These are phyloP conservation scores for Neurospora hispaniola DNA, from an alignment of 495 filamentous ascomycete genomes.

Conservation along the genomic window DNA sequence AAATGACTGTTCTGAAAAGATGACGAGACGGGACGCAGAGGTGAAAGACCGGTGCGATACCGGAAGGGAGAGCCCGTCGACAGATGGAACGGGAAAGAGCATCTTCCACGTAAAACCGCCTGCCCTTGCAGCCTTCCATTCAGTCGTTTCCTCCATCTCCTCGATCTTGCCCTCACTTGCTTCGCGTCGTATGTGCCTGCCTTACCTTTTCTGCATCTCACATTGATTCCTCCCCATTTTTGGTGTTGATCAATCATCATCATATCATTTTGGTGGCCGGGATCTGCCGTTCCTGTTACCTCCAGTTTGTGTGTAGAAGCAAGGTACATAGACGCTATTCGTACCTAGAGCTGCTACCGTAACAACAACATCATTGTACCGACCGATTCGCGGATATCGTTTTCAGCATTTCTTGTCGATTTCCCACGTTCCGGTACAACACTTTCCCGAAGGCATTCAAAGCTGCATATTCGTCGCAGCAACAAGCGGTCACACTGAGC, in stretches of 20 bases:
- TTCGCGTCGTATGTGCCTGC: background rate
- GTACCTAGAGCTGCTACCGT: background rate
- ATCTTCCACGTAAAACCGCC: background rate
- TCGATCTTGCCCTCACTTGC: background rate
- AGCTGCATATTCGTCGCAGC: background rate
- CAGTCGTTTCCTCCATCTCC: background rate
- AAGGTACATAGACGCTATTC: background rate
- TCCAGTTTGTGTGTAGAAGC: background rate
- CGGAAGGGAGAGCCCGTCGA: background rate
- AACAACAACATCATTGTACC: background rate
- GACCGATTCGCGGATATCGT: background rate
- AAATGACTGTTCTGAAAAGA: background rate
- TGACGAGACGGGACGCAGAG: background rate
- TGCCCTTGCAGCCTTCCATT: background rate
- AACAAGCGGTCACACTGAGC: background rate
- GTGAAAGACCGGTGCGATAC: background rate
- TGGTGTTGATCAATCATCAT: background rate
- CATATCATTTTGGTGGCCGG: background rate
- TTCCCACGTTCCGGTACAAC: background rate
- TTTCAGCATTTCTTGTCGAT: background rate
- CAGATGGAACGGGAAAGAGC: background rate
- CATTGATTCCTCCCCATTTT: background rate
- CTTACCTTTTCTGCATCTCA: background rate
- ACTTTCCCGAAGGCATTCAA: background rate
- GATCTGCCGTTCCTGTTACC: background rate